Evolutionary conservation across 805 yeast species (phyloP).

Genomic region (Zygosaccharomyces bailii): DNA sequence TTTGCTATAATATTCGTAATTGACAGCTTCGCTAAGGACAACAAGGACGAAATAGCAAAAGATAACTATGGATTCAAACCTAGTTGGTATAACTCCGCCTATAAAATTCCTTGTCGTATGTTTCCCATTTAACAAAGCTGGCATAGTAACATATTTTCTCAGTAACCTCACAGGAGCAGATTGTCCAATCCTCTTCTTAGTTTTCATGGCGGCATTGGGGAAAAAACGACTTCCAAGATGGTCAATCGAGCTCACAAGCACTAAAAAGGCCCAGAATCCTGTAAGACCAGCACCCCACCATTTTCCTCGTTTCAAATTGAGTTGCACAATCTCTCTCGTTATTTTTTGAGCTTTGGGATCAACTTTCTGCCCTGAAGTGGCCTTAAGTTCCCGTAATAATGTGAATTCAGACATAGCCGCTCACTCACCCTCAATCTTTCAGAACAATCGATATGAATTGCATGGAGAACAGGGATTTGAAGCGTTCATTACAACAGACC

Average conservation of each 20-base stretch:
- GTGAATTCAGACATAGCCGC: constrained; percentile 4
- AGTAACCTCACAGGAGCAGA: constrained; percentile 10
- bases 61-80: constrained; percentile 20
- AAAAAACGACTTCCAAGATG: constrained; percentile 41
- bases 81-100: constrained; percentile 18
- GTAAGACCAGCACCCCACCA: constrained; percentile 44
- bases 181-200: constrained; percentile 29
- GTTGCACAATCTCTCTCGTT: background rate
- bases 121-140: constrained; percentile 13
- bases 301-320: constrained; percentile 1
- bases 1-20: constrained; percentile 9
- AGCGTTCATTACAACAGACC: too few species aligned
- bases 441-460: too few species aligned
- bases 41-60: constrained; percentile 12
- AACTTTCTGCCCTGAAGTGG: background rate
- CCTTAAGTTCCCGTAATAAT: background rate
- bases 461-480: too few species aligned
- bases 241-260: constrained; percentile 40
- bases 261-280: constrained; percentile 47
- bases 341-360: background rate
- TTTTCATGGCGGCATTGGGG: constrained; percentile 35
- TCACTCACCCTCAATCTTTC: background rate
- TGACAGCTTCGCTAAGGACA: constrained; percentile 16
- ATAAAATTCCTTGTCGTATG: constrained; percentile 11
- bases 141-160: constrained; percentile 15